phyloP scores from a whole-genome alignment of 2,329 filamentous ascomycete genomes.

The Epicoccum nigrum region DNA sequence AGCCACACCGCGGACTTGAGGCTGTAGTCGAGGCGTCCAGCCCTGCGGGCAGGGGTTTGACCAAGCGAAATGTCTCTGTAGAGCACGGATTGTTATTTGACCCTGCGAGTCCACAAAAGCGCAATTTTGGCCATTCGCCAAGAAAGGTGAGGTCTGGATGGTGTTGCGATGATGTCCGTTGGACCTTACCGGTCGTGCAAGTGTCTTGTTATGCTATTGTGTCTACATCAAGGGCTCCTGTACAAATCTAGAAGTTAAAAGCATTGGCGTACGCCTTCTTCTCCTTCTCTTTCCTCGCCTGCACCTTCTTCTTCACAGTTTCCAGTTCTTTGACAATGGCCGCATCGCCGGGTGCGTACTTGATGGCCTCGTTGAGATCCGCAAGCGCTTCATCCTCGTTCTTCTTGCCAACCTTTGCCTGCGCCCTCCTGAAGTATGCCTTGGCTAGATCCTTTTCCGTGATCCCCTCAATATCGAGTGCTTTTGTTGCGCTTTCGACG shows the following conservation, averaged over 20 bases:
- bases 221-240: neutral
- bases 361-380: slow-evolving; percentile 52
- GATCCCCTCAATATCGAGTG: slow-evolving; percentile 68
- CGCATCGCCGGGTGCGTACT: slow-evolving; percentile 69
- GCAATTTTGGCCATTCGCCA: too few species aligned
- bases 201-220: neutral
- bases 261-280: slow-evolving; percentile 93
- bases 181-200: neutral
- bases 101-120: neutral
- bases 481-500: slow-evolving; percentile 71
- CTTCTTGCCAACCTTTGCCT: slow-evolving; percentile 76
- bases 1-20: neutral
- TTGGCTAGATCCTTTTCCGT: slow-evolving; percentile 84
- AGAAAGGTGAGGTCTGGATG: too few species aligned
- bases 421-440: slow-evolving; percentile 81
- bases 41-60: neutral
- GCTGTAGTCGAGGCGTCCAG: slow-evolving; percentile 1
- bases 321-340: slow-evolving; percentile 77
- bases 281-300: slow-evolving; percentile 80
- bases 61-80: neutral
- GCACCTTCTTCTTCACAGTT: slow-evolving; percentile 76
- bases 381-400: slow-evolving; percentile 77
- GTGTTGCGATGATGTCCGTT: neutral
- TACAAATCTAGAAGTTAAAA: slow-evolving; percentile 59
- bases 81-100: neutral